Conservation (phyloP, 225 moss, liverwort and hornwort species). For the Anthoceros angustus region DNA sequence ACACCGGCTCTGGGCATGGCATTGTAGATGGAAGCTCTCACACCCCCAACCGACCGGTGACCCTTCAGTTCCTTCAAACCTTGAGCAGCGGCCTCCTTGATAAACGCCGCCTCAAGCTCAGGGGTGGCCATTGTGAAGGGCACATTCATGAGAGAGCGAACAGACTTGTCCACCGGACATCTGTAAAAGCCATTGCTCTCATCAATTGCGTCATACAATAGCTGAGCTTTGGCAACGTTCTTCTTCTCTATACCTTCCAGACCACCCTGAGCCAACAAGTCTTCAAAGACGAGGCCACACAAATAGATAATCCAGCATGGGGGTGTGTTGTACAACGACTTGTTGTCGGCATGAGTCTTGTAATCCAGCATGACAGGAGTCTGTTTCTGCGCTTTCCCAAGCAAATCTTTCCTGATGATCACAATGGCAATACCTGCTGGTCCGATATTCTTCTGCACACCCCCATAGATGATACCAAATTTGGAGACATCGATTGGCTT, state of each 20-base stretch:
- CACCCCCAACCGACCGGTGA: conserved; percentile 96
- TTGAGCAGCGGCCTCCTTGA: conserved; percentile 61
- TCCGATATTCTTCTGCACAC: conserved; percentile 97
- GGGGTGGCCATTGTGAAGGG: conserved; percentile 86
- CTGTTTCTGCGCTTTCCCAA: conserved; percentile 45
- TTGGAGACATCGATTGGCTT: conserved; percentile 94
- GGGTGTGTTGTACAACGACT: conserved; percentile 86
- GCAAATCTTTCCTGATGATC: conserved; percentile 65
- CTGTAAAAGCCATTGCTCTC: conserved; percentile 74
- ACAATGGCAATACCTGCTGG: conserved; percentile 87
- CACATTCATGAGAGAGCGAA: conserved; percentile 92
- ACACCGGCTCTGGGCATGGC: conserved; percentile 98
- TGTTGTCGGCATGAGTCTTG: conserved; percentile 84
- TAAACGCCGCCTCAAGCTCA: conserved; percentile 77
- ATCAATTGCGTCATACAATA: conserved; percentile 81
- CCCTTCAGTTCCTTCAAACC: conserved; percentile 95
- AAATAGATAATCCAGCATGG: conserved; percentile 91
- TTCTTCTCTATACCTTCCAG: conserved; percentile 66
- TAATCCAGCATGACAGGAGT: conserved; percentile 89
- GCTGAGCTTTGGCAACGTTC: conserved; percentile 70
- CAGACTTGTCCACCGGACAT: conserved; percentile 83
- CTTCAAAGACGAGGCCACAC: conserved; percentile 88
- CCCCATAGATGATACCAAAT: conserved; percentile 87
- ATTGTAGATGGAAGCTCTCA: conserved; percentile 94
- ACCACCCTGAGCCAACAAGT: conserved; percentile 77